Base-by-base conservation (phyloP, 495 filamentous ascomycete species). In the Lineolata rhizophorae region DNA sequence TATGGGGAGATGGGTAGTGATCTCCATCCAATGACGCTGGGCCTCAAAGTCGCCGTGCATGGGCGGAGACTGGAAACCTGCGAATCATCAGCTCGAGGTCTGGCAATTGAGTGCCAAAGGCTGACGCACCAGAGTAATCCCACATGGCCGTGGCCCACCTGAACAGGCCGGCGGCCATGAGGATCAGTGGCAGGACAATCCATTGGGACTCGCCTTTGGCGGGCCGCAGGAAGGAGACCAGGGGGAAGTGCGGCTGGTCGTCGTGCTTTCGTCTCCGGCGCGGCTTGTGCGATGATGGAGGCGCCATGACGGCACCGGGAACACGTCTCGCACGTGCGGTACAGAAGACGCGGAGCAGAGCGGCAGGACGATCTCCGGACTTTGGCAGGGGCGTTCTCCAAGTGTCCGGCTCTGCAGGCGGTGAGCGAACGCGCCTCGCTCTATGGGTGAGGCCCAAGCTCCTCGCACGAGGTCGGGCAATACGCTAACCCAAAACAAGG, bases 41-140 rank as follows among this genome's bases (percentile, higher is more conserved):
- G 90, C 87, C 52, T 97, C 87, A 49, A 93, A 94, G 50, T 97
- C 87, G 32, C 87, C 87, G 43, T 90, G 72, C 72, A 93, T 84
- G 11, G 87, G 87, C 2, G 82, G 82, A 25, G 69, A 67, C 38
- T 72, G 54, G 39, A 72, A 78, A 30, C 83, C 81, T 83, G 34
- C 0, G 20, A 17, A 15, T 10, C 8, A 16, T 13, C 10, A 31
- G 4, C 5, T 18, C 14, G 11, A 35, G 14, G 18, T n/a, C n/a
- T n/a, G 18, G 9, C 10, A 30, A 13, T 21, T 19, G 30, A 34
- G 4, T 43, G 33, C 4, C 22, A 2, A 4, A 21, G 5, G 6
- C 18, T 4, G 17, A 27, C 57, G 14, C 55, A 87, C 82, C 84
- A 39, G 87, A 97, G 51, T 97, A 94, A 27, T 80, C 76, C 72